Percentiles rank a stretch among this genome's conserved stretches.
Conservation (phyloP, 179 eudicot genomes). For the Drosera spatulata region DNA sequence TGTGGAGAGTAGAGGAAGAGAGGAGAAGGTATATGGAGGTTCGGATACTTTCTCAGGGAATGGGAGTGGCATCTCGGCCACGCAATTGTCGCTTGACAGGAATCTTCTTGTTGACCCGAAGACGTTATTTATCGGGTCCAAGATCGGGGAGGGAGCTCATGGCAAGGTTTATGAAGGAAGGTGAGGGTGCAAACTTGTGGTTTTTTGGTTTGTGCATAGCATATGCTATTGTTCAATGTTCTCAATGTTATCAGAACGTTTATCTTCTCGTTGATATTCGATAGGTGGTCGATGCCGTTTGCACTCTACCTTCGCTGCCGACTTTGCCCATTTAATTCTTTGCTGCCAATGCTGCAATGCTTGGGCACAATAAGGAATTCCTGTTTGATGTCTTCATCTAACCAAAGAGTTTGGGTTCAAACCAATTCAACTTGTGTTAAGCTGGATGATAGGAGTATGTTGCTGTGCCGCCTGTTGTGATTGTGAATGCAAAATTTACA, state of each 20-base stretch:
- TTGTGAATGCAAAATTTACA: too few relatives aligned
- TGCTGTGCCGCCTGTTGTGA: too few relatives aligned
- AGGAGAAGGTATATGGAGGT: constrained; percentile 18
- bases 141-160: constrained; percentile 97
- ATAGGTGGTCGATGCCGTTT: neutral
- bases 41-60: constrained; percentile 22
- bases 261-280: neutral
- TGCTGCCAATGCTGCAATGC: neutral
- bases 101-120: constrained; percentile 78
- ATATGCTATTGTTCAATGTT: too few relatives aligned
- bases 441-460: too few relatives aligned
- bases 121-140: constrained; percentile 71
- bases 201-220: too few relatives aligned
- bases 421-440: too few relatives aligned
- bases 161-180: constrained; percentile 96
- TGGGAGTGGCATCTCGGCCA: constrained; percentile 34
- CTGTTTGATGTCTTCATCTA: too few relatives aligned
- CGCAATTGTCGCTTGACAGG: constrained; percentile 50
- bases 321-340: neutral
- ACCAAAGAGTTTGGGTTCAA: too few relatives aligned
- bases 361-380: too few relatives aligned
- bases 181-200: constrained; percentile 18
- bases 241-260: too few relatives aligned
- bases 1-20: constrained; percentile 24
- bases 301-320: neutral